phyloP scores from a whole-genome alignment of 768 basidiomycete genomes.

The Amanita phalloides region DNA sequence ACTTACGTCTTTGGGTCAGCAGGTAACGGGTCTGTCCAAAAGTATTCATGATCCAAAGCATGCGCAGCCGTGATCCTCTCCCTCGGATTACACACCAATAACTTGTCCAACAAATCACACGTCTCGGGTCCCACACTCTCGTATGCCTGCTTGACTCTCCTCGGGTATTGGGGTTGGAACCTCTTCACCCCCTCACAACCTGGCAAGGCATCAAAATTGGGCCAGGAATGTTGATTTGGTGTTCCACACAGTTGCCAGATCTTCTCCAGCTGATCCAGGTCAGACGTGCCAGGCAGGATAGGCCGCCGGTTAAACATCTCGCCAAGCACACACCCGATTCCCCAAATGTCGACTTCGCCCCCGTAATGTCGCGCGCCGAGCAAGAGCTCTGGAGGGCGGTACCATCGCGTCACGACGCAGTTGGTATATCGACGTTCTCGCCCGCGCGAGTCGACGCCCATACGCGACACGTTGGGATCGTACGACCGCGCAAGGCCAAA shows the following conservation, averaged over 20 bases:
- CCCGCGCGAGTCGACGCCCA: constrained; percentile 27
- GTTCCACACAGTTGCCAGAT: constrained; percentile 89
- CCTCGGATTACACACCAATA: constrained; percentile 76
- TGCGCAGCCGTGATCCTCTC: constrained; percentile 76
- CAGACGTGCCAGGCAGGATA: constrained; percentile 79
- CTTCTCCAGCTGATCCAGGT: constrained; percentile 84
- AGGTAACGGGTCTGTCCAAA: constrained; percentile 86
- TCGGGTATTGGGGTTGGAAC: constrained; percentile 36
- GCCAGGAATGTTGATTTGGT: constrained; percentile 76
- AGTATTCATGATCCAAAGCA: constrained; percentile 89
- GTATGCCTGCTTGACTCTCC: constrained; percentile 47
- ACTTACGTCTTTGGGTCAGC: constrained; percentile 74
- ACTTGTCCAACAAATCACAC: constrained; percentile 70
- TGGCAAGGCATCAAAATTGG: constrained; percentile 62
- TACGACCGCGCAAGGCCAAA: constrained; percentile 90
- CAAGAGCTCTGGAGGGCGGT: constrained; percentile 86
- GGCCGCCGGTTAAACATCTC: constrained; percentile 90
- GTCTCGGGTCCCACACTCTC: constrained; percentile 65
- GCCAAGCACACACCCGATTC: constrained; percentile 91
- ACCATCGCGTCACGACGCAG: constrained; percentile 93
- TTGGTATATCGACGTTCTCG: constrained; percentile 81
- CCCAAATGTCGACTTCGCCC: constrained; percentile 96
- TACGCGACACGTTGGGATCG: constrained; percentile 37
- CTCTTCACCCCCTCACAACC: constrained; percentile 73
- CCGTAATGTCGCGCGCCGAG: constrained; percentile 86